These are phyloP conservation scores for Ceratorhiza oryzae-sativae DNA, from an alignment of 1,284 basidiomycete species.

Conservation along the genomic window DNA sequence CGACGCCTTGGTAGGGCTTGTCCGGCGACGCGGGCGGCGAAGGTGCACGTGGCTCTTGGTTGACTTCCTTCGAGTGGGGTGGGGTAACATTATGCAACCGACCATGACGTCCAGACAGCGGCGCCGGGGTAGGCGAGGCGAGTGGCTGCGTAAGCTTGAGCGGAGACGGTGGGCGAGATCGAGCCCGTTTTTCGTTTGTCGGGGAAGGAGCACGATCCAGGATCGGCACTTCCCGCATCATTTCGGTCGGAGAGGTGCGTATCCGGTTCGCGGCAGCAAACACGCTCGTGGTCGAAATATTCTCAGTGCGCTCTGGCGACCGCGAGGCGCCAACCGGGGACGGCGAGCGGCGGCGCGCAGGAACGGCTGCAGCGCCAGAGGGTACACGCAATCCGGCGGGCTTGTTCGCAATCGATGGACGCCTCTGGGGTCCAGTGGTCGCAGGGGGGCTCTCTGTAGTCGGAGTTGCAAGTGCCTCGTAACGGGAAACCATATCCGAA, in stretches of 20 bases:
- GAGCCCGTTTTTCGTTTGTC: not conserved
- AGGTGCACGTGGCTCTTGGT: conserved; percentile 40
- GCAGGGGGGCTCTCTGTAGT: conserved; percentile 27
- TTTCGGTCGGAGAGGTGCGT: conserved; percentile 24
- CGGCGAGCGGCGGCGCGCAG: conserved; percentile 19
- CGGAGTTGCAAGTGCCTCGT: conserved; percentile 58
- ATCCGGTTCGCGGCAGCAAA: conserved; percentile 17
- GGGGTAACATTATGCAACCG: conserved; percentile 28
- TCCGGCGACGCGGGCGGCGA: conserved; percentile 62
- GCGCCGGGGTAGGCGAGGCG: conserved; percentile 7
- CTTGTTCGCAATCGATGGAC: conserved; percentile 52
- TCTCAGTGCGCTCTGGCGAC: conserved; percentile 10
- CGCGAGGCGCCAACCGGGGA: not conserved
- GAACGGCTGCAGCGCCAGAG: conserved; percentile 49
- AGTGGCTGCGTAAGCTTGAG: conserved; percentile 20
- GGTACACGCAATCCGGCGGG: conserved; percentile 47
- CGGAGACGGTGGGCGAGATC: conserved; percentile 22
- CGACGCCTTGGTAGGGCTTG: conserved; percentile 77
- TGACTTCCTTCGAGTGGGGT: conserved; percentile 9
- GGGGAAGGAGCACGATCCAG: conserved; percentile 11
- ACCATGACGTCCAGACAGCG: not conserved
- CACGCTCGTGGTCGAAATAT: conserved; percentile 15
- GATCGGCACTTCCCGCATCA: conserved; percentile 36
- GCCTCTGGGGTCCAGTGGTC: conserved; percentile 38
- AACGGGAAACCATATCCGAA: conserved; percentile 79